These are phyloP conservation scores for Monosporascus sp. DNA, from an alignment of 2,329 filamentous ascomycete species.

Conservation along the genomic window DNA sequence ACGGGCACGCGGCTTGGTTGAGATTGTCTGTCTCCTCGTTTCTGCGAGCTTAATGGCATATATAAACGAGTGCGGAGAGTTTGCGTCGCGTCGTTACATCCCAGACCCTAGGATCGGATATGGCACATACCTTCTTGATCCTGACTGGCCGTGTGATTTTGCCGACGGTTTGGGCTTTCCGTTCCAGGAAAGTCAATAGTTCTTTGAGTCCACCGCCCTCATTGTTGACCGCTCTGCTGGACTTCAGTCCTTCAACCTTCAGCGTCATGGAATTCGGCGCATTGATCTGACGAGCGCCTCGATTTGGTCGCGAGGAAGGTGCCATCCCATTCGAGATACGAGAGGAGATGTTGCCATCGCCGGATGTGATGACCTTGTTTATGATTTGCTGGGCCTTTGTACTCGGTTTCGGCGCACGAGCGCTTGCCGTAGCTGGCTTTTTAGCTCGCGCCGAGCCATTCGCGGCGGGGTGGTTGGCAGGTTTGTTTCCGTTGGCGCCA, in stretches of 20 bases:
- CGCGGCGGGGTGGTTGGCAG: constrained; percentile 10
- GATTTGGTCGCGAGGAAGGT: constrained; percentile 18
- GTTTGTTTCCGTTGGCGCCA: constrained; percentile 25
- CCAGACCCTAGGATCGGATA: constrained; percentile 40
- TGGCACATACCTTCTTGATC: constrained; percentile 72
- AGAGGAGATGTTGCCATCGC: constrained; percentile 27
- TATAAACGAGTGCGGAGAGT: constrained; percentile 34
- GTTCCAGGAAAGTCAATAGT: constrained; percentile 65
- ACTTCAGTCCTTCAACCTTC: constrained; percentile 57
- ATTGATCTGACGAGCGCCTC: constrained; percentile 13
- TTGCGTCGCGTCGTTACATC: constrained; percentile 33
- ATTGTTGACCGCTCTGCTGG: constrained; percentile 64
- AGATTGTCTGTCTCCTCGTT: constrained; percentile 34
- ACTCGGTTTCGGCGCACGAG: constrained; percentile 20
- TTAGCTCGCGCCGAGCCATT: constrained; percentile 10
- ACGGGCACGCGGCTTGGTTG: constrained; percentile 31
- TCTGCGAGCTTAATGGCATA: constrained; percentile 33
- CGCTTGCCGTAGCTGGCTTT: constrained; percentile 9
- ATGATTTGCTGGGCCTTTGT: constrained; percentile 38
- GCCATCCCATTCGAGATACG: constrained; percentile 30
- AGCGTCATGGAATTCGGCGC: constrained; percentile 32
- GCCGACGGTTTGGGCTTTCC: constrained; percentile 57
- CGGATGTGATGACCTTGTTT: constrained; percentile 36
- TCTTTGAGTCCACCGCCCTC: constrained; percentile 61
- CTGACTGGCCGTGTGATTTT: constrained; percentile 50